Evolutionary conservation across 495 filamentous ascomycete genomes (phyloP).

Genomic region (Penicillium nucicola): DNA sequence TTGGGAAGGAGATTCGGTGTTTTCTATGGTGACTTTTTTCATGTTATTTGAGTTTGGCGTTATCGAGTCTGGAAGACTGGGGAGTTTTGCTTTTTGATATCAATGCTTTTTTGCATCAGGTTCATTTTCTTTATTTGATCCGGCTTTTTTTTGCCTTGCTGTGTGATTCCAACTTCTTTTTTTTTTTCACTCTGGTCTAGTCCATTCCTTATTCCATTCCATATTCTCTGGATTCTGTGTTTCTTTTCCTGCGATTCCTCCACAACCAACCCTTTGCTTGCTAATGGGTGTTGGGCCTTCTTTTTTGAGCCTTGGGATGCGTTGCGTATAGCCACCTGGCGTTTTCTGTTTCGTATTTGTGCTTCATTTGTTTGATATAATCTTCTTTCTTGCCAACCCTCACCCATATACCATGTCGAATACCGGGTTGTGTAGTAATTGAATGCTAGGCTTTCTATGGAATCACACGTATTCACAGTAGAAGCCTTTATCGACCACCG

Average conservation of each 20-base stretch:
- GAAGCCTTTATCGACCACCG: too few relatives aligned
- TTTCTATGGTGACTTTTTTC: neutral
- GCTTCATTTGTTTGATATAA: neutral
- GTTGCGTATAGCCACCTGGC: neutral
- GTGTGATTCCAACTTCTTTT: neutral
- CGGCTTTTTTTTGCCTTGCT: neutral
- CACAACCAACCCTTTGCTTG: conserved; percentile 7
- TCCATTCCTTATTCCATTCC: conserved; percentile 5
- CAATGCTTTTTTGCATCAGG: conserved; percentile 4
- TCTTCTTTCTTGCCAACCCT: neutral
- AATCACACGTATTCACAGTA: too few relatives aligned
- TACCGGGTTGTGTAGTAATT: neutral
- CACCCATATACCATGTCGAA: neutral
- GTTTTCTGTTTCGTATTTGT: neutral
- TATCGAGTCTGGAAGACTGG: conserved; percentile 2
- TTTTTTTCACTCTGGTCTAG: neutral
- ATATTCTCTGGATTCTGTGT: neutral
- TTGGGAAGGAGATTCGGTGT: conserved; percentile 4
- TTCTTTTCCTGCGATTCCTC: neutral
- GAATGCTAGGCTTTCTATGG: neutral
- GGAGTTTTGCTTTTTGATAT: conserved; percentile 7
- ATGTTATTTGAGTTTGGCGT: conserved; percentile 1
- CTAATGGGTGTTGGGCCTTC: conserved; percentile 5
- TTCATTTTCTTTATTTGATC: neutral
- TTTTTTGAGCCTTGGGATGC: neutral